Evolutionary conservation across 1,139 yeast species (phyloP).

Genomic region (Torulaspora globosa): DNA sequence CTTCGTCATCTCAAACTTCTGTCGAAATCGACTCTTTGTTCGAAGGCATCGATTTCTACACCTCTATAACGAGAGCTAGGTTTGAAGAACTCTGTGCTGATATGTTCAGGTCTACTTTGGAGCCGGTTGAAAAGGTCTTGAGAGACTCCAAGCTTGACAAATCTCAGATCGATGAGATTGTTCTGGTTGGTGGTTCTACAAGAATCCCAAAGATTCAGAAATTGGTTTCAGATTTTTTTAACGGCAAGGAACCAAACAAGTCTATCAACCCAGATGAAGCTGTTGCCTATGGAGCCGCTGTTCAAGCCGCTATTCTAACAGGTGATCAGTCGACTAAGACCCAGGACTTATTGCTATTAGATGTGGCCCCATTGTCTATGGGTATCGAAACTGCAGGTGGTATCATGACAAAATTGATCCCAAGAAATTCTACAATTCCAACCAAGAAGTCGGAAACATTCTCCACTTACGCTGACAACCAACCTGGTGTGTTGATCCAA

Average conservation of each 20-base stretch:
- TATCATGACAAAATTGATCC: conserved; percentile 94
- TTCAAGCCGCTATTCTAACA: conserved; percentile 85
- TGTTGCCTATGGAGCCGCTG: conserved; percentile 72
- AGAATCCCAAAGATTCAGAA: conserved; percentile 90
- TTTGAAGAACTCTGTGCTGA: conserved; percentile 83
- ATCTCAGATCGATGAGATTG: conserved; percentile 76
- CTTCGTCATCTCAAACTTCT: conserved; percentile 78
- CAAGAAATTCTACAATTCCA: conserved; percentile 96
- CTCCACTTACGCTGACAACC: conserved; percentile 96
- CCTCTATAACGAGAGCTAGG: conserved; percentile 82
- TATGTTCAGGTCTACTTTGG: conserved; percentile 74
- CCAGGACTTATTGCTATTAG: conserved; percentile 82
- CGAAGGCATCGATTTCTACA: conserved; percentile 77
- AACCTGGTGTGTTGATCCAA: conserved; percentile 93
- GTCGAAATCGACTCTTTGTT: conserved; percentile 78
- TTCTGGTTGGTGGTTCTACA: conserved; percentile 87
- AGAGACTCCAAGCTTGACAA: conserved; percentile 74
- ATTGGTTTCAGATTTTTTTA: conserved; percentile 78
- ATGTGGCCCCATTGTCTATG: conserved; percentile 88
- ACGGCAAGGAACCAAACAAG: conserved; percentile 85
- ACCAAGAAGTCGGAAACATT: conserved; percentile 94
- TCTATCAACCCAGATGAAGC: conserved; percentile 77
- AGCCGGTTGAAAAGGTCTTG: conserved; percentile 79
- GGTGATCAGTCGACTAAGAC: conserved; percentile 81
- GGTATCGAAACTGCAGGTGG: conserved; percentile 99